Conservation (phyloP, 2,329 filamentous ascomycete genomes). For the Fusarium equiseti region DNA sequence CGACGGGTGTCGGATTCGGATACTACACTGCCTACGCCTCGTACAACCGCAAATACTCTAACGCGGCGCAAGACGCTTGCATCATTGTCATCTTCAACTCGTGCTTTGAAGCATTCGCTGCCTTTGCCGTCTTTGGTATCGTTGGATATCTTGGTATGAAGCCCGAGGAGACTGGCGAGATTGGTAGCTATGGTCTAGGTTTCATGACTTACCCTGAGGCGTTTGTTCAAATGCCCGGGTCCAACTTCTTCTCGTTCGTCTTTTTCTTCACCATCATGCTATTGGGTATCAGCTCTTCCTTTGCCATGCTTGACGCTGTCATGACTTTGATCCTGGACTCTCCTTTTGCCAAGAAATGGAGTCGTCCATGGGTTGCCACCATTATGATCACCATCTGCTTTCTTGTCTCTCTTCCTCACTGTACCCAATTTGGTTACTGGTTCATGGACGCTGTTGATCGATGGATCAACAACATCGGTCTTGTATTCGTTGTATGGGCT, state of each 20-base stretch:
- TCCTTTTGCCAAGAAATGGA: not conserved
- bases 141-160: not conserved
- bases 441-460: not conserved
- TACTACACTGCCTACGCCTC: slow-evolving; percentile 68
- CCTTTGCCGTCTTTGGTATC: not conserved
- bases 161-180: not conserved
- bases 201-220: not conserved
- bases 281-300: not conserved
- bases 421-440: not conserved
- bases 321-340: not conserved
- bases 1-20: slow-evolving; percentile 63
- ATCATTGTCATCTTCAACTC: not conserved
- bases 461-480: slow-evolving; percentile 1
- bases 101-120: not conserved
- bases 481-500: not conserved
- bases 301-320: not conserved
- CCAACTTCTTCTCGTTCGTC: not conserved
- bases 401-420: not conserved
- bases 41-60: slow-evolving; percentile 65
- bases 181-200: not conserved
- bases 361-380: not conserved
- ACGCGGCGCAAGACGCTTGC: slow-evolving; percentile 38
- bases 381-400: not conserved
- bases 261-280: not conserved
- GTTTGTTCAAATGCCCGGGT: not conserved